Base-by-base conservation (phyloP, 2,329 filamentous ascomycete genomes). In the Talaromyces sp. region DNA sequence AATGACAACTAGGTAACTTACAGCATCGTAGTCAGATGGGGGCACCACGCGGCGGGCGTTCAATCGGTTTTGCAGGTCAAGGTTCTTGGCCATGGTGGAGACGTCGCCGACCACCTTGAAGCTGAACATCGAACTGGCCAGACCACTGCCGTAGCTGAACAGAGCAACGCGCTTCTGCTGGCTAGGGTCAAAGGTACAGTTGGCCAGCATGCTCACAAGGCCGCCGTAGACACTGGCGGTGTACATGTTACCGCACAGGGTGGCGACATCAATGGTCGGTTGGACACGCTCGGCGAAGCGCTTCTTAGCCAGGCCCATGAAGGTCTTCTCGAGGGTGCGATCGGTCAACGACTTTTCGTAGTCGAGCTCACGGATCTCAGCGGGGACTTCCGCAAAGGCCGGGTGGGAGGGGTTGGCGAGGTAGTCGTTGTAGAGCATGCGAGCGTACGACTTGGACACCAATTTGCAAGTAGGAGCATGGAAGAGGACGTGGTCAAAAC, bases 381-480 rank as follows among this genome's bases (percentile, higher is more conserved):
- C 82, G 57, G 90, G 84, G 41, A 93, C 88, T 65, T 91, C 88
- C 62, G 84, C 84, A 71, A 93, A 94, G 59, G 81, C 81, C 53
- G 87, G 77, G 75, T 83, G 80, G 64, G 85, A 81, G 54, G 89
- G 85, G 75, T 91, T 83, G 74, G 80, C 79, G 38, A 93, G 82
- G 81, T 88, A 94, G 79, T 94, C 90, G 74, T 93, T 91, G 83
- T 94, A 94, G 61, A 93, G 81, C 65, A 94, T 82, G 66, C 90
- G 88, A 62, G 85, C 90, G 73, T 92, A 94, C 19, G 89, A 92
- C 81, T 94, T 94, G 72, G 89, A 81, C 63, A 94, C 90, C 61
- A 92, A 83, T 81, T 94, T 94, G 88, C 90, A 94, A 65, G 87
- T 93, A 46, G 90, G 90, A 19, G 90, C 83, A 76, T 94, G 90